phyloP scores from a whole-genome alignment of 805 yeast genomes.

The Myxozyma nipponensis region DNA sequence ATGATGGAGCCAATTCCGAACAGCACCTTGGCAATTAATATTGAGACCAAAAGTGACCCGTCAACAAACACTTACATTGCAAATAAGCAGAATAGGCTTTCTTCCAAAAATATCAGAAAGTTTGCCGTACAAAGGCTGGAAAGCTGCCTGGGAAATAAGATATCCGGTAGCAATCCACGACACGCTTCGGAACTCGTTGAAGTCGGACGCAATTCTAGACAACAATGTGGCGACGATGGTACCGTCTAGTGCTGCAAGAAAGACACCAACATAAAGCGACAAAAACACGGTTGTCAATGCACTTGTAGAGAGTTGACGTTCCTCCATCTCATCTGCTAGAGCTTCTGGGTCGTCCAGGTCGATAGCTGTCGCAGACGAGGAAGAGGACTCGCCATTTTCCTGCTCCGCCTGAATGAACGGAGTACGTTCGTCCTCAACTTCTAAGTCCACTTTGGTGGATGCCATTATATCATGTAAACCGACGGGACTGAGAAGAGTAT shows the following conservation, averaged over 20 bases:
- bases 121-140: conserved; percentile 73
- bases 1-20: conserved; percentile 51
- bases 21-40: conserved; percentile 38
- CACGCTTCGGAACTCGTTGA: conserved; percentile 49
- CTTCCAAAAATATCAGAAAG: conserved; percentile 57
- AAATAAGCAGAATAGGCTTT: conserved; percentile 41
- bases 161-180: conserved; percentile 77
- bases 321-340: conserved; percentile 15
- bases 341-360: conserved; percentile 10
- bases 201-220: conserved; percentile 57
- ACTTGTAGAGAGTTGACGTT: conserved; percentile 5
- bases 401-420: background rate
- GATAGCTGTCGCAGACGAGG: background rate
- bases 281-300: conserved; percentile 14
- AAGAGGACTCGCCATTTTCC: background rate
- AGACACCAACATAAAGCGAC: conserved; percentile 41
- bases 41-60: too few species aligned
- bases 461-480: too few species aligned
- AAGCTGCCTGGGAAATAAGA: conserved; percentile 64
- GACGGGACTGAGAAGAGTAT: too few species aligned
- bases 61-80: conserved; percentile 46
- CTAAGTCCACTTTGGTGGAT: background rate
- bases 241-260: conserved; percentile 50
- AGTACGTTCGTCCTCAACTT: background rate
- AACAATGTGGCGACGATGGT: conserved; percentile 54